Percentiles rank a stretch among this genome's conserved stretches.
These are phyloP conservation scores for Globisporangium spinosum DNA, from an alignment of 352 stramenopile species.

Conservation along the genomic window DNA sequence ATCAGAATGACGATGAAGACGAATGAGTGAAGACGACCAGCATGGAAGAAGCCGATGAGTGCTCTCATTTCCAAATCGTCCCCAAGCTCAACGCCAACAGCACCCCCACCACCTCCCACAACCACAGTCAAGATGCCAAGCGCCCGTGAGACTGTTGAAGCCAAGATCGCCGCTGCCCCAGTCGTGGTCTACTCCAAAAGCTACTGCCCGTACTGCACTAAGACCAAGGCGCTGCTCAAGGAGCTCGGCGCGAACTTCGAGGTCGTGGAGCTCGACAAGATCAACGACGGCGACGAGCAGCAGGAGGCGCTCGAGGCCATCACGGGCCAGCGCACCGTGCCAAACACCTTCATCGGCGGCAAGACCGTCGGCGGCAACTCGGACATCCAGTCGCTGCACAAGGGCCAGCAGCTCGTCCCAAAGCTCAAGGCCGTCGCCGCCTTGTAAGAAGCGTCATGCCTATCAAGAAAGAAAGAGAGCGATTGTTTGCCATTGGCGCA, in stretches of 20 bases:
- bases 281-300: constrained; percentile 45
- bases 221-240: constrained; percentile 58
- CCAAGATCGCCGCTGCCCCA: constrained; percentile 42
- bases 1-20: not conserved
- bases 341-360: constrained; percentile 96
- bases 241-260: constrained; percentile 52
- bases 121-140: constrained; percentile 40
- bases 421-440: constrained; percentile 78
- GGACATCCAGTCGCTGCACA: constrained; percentile 88
- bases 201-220: constrained; percentile 93
- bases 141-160: constrained; percentile 62
- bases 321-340: constrained; percentile 93
- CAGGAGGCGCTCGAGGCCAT: constrained; percentile 61
- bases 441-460: constrained; percentile 17
- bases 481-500: not conserved
- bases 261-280: constrained; percentile 58
- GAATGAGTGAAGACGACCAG: not conserved
- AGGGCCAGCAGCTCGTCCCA: constrained; percentile 84
- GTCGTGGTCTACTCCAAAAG: constrained; percentile 92
- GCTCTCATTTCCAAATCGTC: constrained; percentile 9
- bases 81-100: not conserved
- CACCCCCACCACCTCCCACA: not conserved
- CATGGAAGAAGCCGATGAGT: not conserved
- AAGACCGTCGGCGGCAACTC: constrained; percentile 94
- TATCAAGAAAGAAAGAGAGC: not conserved